Evolutionary conservation across 2,329 filamentous ascomycete species (phyloP), one percentile per base, ranked within the genome.

Genomic region (Pezicula neosporulosa): DNA sequence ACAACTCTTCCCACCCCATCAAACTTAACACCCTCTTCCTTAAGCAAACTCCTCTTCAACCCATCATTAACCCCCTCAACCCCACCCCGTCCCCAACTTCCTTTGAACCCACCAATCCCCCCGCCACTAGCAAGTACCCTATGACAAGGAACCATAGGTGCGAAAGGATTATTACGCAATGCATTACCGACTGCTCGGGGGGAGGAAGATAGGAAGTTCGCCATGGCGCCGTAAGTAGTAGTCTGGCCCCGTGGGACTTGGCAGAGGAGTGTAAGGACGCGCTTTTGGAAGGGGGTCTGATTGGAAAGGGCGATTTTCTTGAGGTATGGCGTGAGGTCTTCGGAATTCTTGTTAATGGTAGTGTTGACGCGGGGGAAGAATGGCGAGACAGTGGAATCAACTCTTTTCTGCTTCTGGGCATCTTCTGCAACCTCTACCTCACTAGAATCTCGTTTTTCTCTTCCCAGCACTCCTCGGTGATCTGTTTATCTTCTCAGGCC

Each of bases 81-180:
- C 0, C 82, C 84, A 36, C 79, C 75, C 49, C 76, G 76, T 3
- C 82, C 77, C 75, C 82, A 84, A 57, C 81, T 77, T 3, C 86
- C 86, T 68, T 85, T 83, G 72, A 89, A 90, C 0, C 86, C 86
- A 39, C 87, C 87, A 19, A 90, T 68, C n/a, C 77, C 75, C 12
- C 88, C 85, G 47, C 85, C 85, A 38, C 83, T 85, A 6, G 88
- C 87, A 44, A 95, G 80, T 19, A 93, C 86, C 9, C 90, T 80
- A 68, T 95, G 90, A 55, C 90, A 95, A 1, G 90, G 90, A 4
- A 93, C 86, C 33, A 82, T 78, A 0, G 90, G 90, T 13, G 90
- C 90, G 62, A 93, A 95, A 0, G 90, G 90, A 65, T 96, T 96
- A 9, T 78, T 74, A 16, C 87, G 80, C 63, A 95, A 75, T 2